Evolutionary conservation across 2,329 filamentous ascomycete species (phyloP).

Genomic region (Colletotrichum chrysophilum): DNA sequence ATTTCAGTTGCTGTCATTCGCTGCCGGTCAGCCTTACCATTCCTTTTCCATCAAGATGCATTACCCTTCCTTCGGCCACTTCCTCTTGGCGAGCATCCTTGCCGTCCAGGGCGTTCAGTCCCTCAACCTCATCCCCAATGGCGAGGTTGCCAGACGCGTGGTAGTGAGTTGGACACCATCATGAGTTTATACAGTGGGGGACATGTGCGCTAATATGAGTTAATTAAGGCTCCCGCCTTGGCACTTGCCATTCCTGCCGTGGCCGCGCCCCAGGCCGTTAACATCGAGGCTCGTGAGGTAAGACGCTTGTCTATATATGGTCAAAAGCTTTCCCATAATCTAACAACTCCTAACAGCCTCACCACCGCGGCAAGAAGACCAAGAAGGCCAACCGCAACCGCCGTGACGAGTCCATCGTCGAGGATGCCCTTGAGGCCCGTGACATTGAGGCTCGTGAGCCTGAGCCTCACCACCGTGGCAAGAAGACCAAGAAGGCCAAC

Average conservation of each 20-base stretch:
- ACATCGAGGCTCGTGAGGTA: constrained; percentile 22
- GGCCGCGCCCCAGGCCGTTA: constrained; percentile 5
- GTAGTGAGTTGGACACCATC: constrained; percentile 6
- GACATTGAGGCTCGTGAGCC: constrained; percentile 22
- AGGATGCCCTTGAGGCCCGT: constrained; percentile 19
- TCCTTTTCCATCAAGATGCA: constrained; percentile 20
- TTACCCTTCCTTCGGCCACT: constrained; percentile 14
- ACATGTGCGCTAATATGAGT: background rate
- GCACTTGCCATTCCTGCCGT: constrained; percentile 17
- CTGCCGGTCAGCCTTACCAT: constrained; percentile 21
- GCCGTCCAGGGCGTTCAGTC: constrained; percentile 17
- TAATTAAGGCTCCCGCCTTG: constrained; percentile 11
- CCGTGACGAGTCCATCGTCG: background rate
- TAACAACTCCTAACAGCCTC: constrained; percentile 16
- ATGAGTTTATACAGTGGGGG: background rate
- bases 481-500: constrained; percentile 22
- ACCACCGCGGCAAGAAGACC: constrained; percentile 18
- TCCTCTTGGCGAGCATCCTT: constrained; percentile 22
- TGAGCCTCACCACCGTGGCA: constrained; percentile 18
- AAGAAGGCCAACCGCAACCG: constrained; percentile 11
- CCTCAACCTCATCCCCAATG: constrained; percentile 1
- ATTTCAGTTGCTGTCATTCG: constrained; percentile 20
- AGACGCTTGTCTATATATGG: background rate
- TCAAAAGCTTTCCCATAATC: background rate
- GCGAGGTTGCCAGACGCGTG: constrained; percentile 13